A percentile compares a stretch with the other conserved stretches of the same genome.
Evolutionary conservation across 2,329 filamentous ascomycete species (phyloP).

Genomic region (Basipetospora chlamydospora): DNA sequence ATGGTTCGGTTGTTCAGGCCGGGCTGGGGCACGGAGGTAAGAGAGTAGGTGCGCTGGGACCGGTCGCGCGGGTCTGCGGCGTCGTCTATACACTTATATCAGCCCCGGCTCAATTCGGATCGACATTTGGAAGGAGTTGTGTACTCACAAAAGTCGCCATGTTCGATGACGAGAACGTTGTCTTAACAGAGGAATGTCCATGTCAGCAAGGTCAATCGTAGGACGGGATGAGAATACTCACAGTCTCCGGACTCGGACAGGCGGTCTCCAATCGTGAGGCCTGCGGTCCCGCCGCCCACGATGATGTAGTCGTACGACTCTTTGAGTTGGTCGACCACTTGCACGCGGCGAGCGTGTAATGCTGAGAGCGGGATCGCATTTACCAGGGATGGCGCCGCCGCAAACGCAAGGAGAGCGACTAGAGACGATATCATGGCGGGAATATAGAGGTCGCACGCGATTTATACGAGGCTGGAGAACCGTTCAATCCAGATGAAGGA

Average conservation of each 20-base stretch:
- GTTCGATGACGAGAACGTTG: conserved; percentile 9
- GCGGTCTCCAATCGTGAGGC: conserved; percentile 9
- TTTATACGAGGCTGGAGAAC: no score
- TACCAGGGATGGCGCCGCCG: neutral
- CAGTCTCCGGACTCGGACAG: conserved; percentile 7
- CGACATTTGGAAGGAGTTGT: neutral
- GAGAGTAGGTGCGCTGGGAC: conserved; percentile 2
- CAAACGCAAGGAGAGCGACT: no score
- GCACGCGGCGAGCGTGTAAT: neutral
- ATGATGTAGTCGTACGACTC: conserved; percentile 12
- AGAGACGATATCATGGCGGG: no score
- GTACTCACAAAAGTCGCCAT: conserved; percentile 3
- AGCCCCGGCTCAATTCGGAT: neutral
- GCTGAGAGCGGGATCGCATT: neutral
- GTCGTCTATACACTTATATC: neutral
- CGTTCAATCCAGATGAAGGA: no score
- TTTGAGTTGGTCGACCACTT: neutral
- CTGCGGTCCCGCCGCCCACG: conserved; percentile 10
- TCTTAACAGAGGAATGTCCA: no score
- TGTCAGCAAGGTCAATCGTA: no score
- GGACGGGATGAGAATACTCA: neutral
- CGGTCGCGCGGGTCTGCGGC: neutral
- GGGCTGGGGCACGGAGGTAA: conserved; percentile 8
- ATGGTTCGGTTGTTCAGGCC: conserved; percentile 7
- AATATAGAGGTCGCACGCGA: no score